These are phyloP conservation scores for Didymellaceae sp. DNA, from an alignment of 2,329 filamentous ascomycete genomes.

Conservation along the genomic window DNA sequence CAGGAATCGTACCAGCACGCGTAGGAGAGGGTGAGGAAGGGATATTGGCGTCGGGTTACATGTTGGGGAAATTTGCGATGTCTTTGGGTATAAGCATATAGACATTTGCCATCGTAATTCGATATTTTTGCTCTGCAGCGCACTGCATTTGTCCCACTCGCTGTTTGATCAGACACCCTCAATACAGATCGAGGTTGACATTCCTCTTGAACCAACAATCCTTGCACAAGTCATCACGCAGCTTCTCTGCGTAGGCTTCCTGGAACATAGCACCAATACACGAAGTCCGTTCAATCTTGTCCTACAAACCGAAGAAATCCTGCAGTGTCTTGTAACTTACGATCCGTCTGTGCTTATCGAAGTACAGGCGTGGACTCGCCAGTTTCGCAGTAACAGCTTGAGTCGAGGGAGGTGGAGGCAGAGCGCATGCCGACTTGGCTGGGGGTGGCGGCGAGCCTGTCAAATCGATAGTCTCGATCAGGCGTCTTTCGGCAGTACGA, in stretches of 20 bases:
- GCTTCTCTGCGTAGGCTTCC: constrained; percentile 36
- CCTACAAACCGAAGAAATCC: constrained; percentile 37
- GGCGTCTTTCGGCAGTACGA: neutral
- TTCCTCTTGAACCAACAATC: constrained; percentile 35
- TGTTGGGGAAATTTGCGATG: no score
- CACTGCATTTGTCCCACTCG: no score
- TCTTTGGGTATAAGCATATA: no score
- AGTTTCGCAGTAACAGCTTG: neutral
- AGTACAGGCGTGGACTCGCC: neutral
- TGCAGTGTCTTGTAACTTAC: constrained; percentile 31
- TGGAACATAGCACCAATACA: constrained; percentile 28
- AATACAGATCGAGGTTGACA: constrained; percentile 11
- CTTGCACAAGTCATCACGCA: constrained; percentile 30
- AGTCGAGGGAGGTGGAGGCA: neutral
- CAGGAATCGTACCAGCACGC: constrained; percentile 28
- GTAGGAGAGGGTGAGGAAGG: constrained; percentile 19
- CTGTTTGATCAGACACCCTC: neutral
- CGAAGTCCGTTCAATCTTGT: constrained; percentile 31
- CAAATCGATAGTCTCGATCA: constrained; percentile 8
- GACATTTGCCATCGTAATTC: no score
- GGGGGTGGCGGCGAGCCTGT: neutral
- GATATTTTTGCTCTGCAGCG: no score
- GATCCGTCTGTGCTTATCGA: constrained; percentile 9
- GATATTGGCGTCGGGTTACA: no score
- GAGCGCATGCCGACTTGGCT: neutral